phyloP scores from a whole-genome alignment of 495 filamentous ascomycete genomes.

The Aspergillus hancockii region DNA sequence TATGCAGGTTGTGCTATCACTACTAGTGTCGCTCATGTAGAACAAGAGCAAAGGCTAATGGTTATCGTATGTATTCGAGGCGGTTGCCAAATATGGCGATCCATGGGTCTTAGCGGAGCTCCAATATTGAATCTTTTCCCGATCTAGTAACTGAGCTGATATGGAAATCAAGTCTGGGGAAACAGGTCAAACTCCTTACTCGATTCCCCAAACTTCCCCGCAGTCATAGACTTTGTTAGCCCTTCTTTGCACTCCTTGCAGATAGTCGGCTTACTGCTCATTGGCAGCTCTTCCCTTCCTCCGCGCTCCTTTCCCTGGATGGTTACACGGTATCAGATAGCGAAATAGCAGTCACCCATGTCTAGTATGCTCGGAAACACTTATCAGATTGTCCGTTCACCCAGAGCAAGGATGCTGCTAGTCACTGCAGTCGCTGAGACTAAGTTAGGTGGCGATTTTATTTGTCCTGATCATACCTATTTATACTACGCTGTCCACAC shows the following conservation, averaged over 20 bases:
- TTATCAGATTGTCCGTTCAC: neutral
- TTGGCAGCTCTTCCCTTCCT: neutral
- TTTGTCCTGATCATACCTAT: too few species aligned
- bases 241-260: neutral
- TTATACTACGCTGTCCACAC: too few species aligned
- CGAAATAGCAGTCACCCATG: neutral
- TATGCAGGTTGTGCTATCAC: too few species aligned
- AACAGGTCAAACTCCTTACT: neutral
- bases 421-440: too few species aligned
- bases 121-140: neutral
- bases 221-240: neutral
- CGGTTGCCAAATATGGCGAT: too few species aligned
- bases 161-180: neutral
- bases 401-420: neutral
- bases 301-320: too few species aligned
- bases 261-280: neutral
- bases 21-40: too few species aligned
- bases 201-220: too few species aligned
- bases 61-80: too few species aligned
- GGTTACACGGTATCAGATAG: neutral
- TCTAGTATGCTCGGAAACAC: neutral
- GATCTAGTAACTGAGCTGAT: neutral
- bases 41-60: too few species aligned
- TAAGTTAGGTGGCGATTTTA: neutral
- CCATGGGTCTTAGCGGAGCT: too few species aligned